Conservation (phyloP, 2,329 filamentous ascomycete species). For the Penicillium olsonii region DNA sequence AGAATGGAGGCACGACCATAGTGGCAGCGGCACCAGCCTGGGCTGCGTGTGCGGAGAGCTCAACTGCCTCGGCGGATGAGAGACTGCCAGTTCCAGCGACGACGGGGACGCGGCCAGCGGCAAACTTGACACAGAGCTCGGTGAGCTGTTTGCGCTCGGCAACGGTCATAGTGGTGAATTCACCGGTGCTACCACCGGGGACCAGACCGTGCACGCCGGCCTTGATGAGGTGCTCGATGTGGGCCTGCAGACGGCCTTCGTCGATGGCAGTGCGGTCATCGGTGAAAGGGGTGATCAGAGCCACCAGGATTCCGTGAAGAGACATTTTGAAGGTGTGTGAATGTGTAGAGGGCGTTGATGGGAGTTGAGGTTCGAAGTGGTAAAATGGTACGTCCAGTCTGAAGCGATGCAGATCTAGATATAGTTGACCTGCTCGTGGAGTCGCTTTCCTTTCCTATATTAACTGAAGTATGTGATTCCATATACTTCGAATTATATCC, state of each 20-base stretch:
- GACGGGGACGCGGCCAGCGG: slow-evolving; percentile 30
- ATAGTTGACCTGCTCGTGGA: slow-evolving; percentile 4
- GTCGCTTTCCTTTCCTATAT: slow-evolving; percentile 1
- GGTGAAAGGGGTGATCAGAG: slow-evolving; percentile 52
- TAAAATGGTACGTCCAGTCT: background rate
- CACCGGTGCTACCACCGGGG: slow-evolving; percentile 53
- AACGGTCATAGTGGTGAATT: slow-evolving; percentile 49
- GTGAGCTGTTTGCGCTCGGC: slow-evolving; percentile 51
- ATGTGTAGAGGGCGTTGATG: background rate
- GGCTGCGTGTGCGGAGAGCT: slow-evolving; percentile 45
- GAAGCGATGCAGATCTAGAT: slow-evolving; percentile 5
- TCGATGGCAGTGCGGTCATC: slow-evolving; percentile 47
- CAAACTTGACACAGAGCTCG: slow-evolving; percentile 32
- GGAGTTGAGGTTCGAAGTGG: background rate
- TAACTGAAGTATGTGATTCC: background rate
- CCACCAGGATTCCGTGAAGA: slow-evolving; percentile 49
- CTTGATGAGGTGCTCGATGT: slow-evolving; percentile 50
- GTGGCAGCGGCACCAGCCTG: slow-evolving; percentile 44
- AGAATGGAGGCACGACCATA: slow-evolving; percentile 55
- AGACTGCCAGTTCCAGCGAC: slow-evolving; percentile 43
- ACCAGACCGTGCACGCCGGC: slow-evolving; percentile 54
- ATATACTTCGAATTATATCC: background rate
- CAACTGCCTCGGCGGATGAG: slow-evolving; percentile 43
- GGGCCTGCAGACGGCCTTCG: slow-evolving; percentile 39
- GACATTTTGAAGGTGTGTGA: slow-evolving; percentile 14